Base-by-base conservation (phyloP, 768 basidiomycete species). In the Termitomyces sp. region DNA sequence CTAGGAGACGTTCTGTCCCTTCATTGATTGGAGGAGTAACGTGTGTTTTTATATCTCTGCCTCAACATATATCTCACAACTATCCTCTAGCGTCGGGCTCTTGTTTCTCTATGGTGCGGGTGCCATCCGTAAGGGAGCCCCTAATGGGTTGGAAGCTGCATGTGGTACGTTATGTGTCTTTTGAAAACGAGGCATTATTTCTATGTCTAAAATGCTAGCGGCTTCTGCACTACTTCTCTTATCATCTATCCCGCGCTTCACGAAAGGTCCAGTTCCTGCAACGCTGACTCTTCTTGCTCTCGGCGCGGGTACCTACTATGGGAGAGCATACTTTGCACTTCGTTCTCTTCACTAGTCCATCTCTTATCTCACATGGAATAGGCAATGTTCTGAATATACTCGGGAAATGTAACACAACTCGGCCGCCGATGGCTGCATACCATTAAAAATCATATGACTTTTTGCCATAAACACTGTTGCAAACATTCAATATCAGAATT, bases 41-140 rank as follows among this genome's bases (percentile, higher is more conserved):
- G 90, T 92, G 64, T 44, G 84, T 38, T 5, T 14, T 32, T 22
- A 51, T 20, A 22, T 13, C 6, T 36, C 22, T 32, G 6, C 16
- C 16, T 32, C 26, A 32, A 14, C 26, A 16, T 36, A 58, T 61
- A 22, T 54, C 36, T 54, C 14, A 45, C 13, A 30, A 24, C 9
- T 30, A 47, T 40, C 28, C 53, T 20, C 0, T 61, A 91, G 90
- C 64, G 90, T 94, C 47, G 92, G 91, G 58, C 73, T 82, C 18
- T 77, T 92, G 49, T 94, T 89, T 70, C 76, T 92, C 26, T 92
- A 85, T 82, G 87, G 89, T 56, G 91, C 86, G 38, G 81, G 90
- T 60, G 78, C 76, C 66, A 88, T 94, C 62, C 84, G 85, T 59
- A 89, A 81, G 66, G 87, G 89, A 38, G 80, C 83, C 13, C 66